phyloP scores from a whole-genome alignment of 2,329 filamentous ascomycete genomes.

The Scytalidium sp. region DNA sequence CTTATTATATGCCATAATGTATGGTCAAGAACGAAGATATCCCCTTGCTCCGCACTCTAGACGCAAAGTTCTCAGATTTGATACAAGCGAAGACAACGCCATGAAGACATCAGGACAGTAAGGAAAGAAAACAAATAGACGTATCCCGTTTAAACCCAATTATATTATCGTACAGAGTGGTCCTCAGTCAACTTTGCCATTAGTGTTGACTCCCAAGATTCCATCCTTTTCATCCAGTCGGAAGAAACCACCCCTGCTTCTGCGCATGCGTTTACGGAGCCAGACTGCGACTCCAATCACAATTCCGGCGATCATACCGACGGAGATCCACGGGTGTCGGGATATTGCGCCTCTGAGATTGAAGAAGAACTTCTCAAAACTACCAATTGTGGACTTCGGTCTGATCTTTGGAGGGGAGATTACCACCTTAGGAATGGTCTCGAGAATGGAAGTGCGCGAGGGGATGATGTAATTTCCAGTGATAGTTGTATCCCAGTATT shows the following conservation, averaged over 20 bases:
- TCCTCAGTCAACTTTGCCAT: conserved; percentile 49
- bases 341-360: conserved; percentile 56
- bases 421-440: conserved; percentile 45
- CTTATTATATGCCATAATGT: background rate
- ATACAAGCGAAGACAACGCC: background rate
- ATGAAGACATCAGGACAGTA: background rate
- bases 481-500: conserved; percentile 91
- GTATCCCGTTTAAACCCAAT: background rate
- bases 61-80: background rate
- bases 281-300: conserved; percentile 50
- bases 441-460: conserved; percentile 53
- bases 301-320: conserved; percentile 56
- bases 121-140: background rate
- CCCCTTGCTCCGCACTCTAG: background rate
- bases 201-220: conserved; percentile 51
- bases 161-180: background rate
- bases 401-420: conserved; percentile 59
- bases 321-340: conserved; percentile 57
- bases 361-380: conserved; percentile 69
- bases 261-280: conserved; percentile 52
- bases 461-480: conserved; percentile 88
- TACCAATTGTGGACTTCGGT: conserved; percentile 73
- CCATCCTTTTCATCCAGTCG: conserved; percentile 65
- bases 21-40: background rate
- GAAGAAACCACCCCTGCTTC: conserved; percentile 56